Conservation (phyloP, 805 yeast species). For the Candida nanaspora region DNA sequence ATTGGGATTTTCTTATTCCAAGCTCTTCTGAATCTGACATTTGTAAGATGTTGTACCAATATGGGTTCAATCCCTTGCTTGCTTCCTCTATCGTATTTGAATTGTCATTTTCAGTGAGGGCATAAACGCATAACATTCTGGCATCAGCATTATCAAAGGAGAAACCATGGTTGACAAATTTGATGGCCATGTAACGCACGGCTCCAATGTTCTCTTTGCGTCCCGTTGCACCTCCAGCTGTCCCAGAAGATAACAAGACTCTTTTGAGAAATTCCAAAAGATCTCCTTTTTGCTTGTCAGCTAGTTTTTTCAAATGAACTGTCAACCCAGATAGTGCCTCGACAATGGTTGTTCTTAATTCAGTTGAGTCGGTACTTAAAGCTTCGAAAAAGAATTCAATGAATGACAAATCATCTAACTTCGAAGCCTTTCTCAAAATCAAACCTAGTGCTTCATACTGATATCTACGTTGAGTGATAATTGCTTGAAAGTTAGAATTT, state of each 20-base stretch:
- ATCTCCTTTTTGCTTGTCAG: constrained; percentile 29
- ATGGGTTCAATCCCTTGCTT: constrained; percentile 70
- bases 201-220: constrained; percentile 32
- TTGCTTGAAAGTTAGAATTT: constrained; percentile 13
- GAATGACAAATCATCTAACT: constrained; percentile 40
- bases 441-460: constrained; percentile 79
- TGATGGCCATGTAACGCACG: constrained; percentile 57
- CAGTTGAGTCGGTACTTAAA: constrained; percentile 54
- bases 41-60: constrained; percentile 57
- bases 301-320: constrained; percentile 35
- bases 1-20: not conserved
- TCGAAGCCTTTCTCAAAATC: constrained; percentile 41
- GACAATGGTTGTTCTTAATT: constrained; percentile 61
- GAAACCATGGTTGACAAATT: constrained; percentile 55
- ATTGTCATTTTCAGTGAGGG: constrained; percentile 43
- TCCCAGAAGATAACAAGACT: constrained; percentile 15
- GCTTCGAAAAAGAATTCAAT: constrained; percentile 67
- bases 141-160: constrained; percentile 64
- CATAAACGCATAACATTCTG: constrained; percentile 60
- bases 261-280: constrained; percentile 29
- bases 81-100: constrained; percentile 80
- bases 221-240: not conserved
- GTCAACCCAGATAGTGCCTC: constrained; percentile 60
- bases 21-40: constrained; percentile 38
- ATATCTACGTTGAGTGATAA: constrained; percentile 42